Conservation (phyloP, 495 filamentous ascomycete genomes). For the Penicillium maclennaniae region DNA sequence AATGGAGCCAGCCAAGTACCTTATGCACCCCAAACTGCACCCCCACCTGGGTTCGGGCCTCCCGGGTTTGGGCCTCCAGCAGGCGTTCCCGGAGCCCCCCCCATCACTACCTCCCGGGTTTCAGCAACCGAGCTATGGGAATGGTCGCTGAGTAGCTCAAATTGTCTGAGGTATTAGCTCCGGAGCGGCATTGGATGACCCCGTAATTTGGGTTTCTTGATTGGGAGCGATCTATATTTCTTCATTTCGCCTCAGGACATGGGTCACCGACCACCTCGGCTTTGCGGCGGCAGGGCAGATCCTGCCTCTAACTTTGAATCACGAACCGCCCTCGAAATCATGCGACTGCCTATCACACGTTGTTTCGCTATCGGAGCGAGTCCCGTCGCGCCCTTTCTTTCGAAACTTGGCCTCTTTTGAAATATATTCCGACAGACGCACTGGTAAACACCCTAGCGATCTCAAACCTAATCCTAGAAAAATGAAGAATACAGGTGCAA, state of each 20-base stretch:
- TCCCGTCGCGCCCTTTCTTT: not conserved
- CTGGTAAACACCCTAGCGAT: not conserved
- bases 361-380: not conserved
- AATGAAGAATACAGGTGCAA: not conserved
- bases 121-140: constrained; percentile 46
- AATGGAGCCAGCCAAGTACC: constrained; percentile 41
- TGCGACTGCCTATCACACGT: not conserved
- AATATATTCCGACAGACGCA: not conserved
- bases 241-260: not conserved
- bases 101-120: constrained; percentile 49
- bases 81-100: constrained; percentile 33
- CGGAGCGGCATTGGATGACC: not conserved
- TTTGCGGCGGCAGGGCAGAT: not conserved
- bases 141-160: constrained; percentile 31
- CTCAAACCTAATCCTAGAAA: not conserved
- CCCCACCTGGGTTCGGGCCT: constrained; percentile 55
- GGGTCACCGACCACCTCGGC: not conserved
- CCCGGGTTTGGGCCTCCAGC: constrained; percentile 47
- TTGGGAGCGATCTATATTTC: not conserved
- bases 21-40: constrained; percentile 39
- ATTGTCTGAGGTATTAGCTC: not conserved
- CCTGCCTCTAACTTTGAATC: not conserved
- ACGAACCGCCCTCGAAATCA: not conserved
- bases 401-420: not conserved
- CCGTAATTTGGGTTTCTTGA: not conserved